Evolutionary conservation across 768 basidiomycete species (phyloP).

Genomic region (Trametes punicea): DNA sequence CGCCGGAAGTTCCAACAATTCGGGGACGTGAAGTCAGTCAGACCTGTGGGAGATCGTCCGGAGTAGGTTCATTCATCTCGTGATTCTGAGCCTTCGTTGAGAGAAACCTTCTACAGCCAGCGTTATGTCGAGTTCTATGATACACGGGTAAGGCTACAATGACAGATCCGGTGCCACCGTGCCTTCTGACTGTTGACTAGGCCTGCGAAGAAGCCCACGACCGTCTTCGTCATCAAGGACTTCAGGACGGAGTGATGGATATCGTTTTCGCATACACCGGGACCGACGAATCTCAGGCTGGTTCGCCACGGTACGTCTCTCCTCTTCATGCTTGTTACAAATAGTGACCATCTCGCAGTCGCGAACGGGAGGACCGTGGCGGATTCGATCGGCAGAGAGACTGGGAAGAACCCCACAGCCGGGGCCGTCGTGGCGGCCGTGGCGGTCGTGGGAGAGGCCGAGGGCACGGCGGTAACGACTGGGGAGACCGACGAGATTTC

Average conservation of each 20-base stretch:
- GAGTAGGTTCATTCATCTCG: slow-evolving; percentile 43
- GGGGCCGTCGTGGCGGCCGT: slow-evolving; percentile 35
- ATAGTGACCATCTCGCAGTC: slow-evolving; percentile 18
- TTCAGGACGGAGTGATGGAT: slow-evolving; percentile 86
- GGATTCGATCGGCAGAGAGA: slow-evolving; percentile 37
- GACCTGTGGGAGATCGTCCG: slow-evolving; percentile 56
- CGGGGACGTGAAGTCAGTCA: slow-evolving; percentile 85
- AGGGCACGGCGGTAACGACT: slow-evolving; percentile 38
- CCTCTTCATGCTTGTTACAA: not conserved
- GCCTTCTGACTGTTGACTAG: slow-evolving; percentile 34
- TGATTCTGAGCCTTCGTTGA: not conserved
- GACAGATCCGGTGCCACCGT: not conserved
- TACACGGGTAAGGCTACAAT: slow-evolving; percentile 54
- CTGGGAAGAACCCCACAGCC: slow-evolving; percentile 30
- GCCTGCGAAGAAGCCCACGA: slow-evolving; percentile 80
- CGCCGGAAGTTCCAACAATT: slow-evolving; percentile 83
- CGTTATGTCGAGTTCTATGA: slow-evolving; percentile 95
- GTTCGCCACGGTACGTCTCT: slow-evolving; percentile 36
- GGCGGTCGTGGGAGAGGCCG: slow-evolving; percentile 38
- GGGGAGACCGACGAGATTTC: slow-evolving; percentile 40
- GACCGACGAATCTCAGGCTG: slow-evolving; percentile 39
- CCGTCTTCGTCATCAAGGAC: slow-evolving; percentile 69
- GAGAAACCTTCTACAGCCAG: slow-evolving; percentile 49
- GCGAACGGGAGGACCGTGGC: slow-evolving; percentile 30
- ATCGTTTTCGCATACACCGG: slow-evolving; percentile 84